A percentile compares a stretch with the other conserved stretches of the same genome.
phyloP scores from a whole-genome alignment of 768 basidiomycete genomes.

The Heimioporus sp. region DNA sequence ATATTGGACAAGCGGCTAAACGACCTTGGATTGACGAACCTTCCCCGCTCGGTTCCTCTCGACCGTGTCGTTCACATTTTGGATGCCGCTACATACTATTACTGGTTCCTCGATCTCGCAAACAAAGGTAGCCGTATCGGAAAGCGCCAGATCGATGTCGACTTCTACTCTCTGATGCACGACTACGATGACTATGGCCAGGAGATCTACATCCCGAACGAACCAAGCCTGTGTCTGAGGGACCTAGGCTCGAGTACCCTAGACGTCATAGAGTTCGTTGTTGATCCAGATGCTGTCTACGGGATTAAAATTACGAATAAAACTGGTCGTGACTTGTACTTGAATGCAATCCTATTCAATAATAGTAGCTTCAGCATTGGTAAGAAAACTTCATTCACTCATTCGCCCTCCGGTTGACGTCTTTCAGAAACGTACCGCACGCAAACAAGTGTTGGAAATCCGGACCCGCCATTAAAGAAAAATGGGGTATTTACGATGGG shows the following conservation, averaged over 20 bases:
- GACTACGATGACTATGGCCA: constrained; percentile 3
- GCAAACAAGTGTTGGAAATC: neutral
- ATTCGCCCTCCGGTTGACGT: neutral
- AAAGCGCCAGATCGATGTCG: neutral
- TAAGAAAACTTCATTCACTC: constrained; percentile 1
- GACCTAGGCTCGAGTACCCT: neutral
- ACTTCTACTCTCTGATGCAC: constrained; percentile 4
- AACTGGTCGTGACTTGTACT: constrained; percentile 26
- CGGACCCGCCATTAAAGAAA: constrained; percentile 7
- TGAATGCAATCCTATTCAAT: constrained; percentile 44
- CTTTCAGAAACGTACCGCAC: constrained; percentile 9
- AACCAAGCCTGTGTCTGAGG: constrained; percentile 3
- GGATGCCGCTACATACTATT: constrained; percentile 16
- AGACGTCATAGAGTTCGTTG: constrained; percentile 17
- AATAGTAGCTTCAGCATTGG: constrained; percentile 37
- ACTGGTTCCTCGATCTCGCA: constrained; percentile 20
- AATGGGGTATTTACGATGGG: constrained; percentile 33
- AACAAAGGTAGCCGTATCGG: neutral
- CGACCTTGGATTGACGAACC: neutral
- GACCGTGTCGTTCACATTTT: neutral
- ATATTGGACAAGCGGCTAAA: constrained; percentile 1
- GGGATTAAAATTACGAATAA: constrained; percentile 29
- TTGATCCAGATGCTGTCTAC: constrained; percentile 25
- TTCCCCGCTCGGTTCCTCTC: neutral
- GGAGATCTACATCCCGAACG: neutral